These are phyloP conservation scores for Hypholoma fasciculare DNA, from an alignment of 768 basidiomycete species.

Conservation along the genomic window DNA sequence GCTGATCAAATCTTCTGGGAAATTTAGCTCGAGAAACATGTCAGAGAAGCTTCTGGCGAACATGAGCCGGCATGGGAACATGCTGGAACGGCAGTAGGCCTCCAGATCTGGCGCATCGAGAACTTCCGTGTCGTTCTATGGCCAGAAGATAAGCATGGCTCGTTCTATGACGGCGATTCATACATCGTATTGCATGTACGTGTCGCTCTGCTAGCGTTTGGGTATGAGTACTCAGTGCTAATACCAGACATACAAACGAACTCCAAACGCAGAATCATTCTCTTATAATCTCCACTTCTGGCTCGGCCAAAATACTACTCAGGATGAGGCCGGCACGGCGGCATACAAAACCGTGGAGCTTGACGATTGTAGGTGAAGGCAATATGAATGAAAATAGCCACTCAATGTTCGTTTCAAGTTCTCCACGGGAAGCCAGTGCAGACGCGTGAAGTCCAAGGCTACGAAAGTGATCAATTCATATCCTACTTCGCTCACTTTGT, in stretches of 20 bases:
- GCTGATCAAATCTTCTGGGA: background rate
- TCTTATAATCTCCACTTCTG: conserved; percentile 67
- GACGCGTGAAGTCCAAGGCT: conserved; percentile 62
- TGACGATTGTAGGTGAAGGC: conserved; percentile 51
- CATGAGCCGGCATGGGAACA: conserved; percentile 50
- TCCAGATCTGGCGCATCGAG: conserved; percentile 62
- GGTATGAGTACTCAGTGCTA: too few species aligned
- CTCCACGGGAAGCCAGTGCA: conserved; percentile 57
- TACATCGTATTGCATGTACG: conserved; percentile 64
- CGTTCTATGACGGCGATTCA: conserved; percentile 66
- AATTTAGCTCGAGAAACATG: conserved; percentile 54
- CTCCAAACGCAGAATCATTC: conserved; percentile 43
- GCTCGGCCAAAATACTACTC: conserved; percentile 57
- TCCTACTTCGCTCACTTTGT: conserved; percentile 31
- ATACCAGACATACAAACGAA: conserved; percentile 56
- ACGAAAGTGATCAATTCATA: conserved; percentile 48
- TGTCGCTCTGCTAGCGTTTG: background rate
- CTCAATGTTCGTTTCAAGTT: conserved; percentile 31
- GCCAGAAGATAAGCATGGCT: conserved; percentile 50
- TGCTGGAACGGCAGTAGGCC: conserved; percentile 41
- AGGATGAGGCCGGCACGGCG: conserved; percentile 63
- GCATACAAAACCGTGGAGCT: conserved; percentile 70
- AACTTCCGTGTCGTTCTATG: conserved; percentile 54
- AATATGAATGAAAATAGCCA: background rate
- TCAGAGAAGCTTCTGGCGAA: conserved; percentile 52